Percentiles rank a stretch among this genome's conserved stretches.
Conservation (phyloP, 306 rosid species). For the Acacia acuminata region DNA sequence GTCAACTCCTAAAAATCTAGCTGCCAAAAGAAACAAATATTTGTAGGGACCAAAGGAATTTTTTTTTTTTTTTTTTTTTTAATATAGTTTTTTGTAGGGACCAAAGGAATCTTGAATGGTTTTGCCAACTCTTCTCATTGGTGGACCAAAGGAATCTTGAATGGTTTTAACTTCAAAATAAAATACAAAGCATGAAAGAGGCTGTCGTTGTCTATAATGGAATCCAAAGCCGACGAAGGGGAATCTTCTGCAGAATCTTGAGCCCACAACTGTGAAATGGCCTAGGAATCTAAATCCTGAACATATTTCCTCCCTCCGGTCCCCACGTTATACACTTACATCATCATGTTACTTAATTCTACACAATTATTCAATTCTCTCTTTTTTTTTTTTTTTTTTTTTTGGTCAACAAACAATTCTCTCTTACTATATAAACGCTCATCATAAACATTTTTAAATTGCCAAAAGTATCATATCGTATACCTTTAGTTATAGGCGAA, state of each 20-base stretch:
- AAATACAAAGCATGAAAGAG: not conserved
- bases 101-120: too few species aligned
- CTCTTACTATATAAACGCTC: too few species aligned
- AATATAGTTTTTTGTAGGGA: too few species aligned
- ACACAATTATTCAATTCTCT: not conserved
- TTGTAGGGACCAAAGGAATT: not conserved
- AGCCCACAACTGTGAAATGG: not conserved
- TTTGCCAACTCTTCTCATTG: too few species aligned
- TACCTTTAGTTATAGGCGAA: too few species aligned
- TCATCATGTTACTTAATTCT: not conserved
- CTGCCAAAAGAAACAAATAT: not conserved
- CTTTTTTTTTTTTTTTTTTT: too few species aligned
- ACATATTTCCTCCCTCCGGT: not conserved
- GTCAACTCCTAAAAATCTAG: not conserved
- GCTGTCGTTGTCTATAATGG: not conserved
- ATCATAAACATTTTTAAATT: too few species aligned
- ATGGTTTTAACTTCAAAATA: not conserved
- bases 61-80: too few species aligned
- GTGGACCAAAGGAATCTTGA: not conserved
- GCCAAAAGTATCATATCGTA: too few species aligned
- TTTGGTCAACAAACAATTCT: too few species aligned
- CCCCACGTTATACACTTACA: not conserved
- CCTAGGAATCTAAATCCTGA: not conserved
- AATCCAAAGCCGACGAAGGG: constrained; percentile 1
- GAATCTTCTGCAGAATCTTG: not conserved